phyloP scores from a whole-genome alignment of 306 rosid species.

The Acacia melanoxylon region DNA sequence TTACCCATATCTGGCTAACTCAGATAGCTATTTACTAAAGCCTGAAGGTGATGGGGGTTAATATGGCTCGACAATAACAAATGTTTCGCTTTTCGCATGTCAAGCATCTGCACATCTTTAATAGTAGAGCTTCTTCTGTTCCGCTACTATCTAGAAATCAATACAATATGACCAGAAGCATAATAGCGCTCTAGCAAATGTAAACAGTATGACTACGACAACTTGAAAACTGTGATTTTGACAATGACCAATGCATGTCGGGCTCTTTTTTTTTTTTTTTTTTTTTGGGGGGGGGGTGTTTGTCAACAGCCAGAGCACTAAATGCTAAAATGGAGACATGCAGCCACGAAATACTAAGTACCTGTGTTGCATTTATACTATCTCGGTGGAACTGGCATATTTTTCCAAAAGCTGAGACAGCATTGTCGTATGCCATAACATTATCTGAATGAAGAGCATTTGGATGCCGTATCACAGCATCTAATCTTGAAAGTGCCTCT shows the following conservation, averaged over 20 bases:
- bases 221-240: not conserved
- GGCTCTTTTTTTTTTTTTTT: no score
- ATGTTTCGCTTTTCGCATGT: not conserved
- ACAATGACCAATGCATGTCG: conserved; percentile 6
- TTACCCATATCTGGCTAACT: no score
- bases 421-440: conserved; percentile 95
- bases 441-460: conserved; percentile 70
- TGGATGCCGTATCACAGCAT: conserved; percentile 88
- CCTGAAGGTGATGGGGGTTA: not conserved
- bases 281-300: not conserved
- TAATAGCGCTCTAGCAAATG: not conserved
- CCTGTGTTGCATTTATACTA: conserved; percentile 89
- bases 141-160: not conserved
- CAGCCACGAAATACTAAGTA: conserved; percentile 32
- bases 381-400: conserved; percentile 90
- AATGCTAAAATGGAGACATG: not conserved
- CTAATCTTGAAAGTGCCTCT: conserved; percentile 92
- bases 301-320: not conserved
- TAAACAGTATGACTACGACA: no score
- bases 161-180: not conserved
- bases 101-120: not conserved
- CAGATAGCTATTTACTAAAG: not conserved
- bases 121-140: not conserved
- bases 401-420: conserved; percentile 96
- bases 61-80: not conserved